Conservation (phyloP, 176 grass and related monocot species). For the Neostapfia colusana region DNA sequence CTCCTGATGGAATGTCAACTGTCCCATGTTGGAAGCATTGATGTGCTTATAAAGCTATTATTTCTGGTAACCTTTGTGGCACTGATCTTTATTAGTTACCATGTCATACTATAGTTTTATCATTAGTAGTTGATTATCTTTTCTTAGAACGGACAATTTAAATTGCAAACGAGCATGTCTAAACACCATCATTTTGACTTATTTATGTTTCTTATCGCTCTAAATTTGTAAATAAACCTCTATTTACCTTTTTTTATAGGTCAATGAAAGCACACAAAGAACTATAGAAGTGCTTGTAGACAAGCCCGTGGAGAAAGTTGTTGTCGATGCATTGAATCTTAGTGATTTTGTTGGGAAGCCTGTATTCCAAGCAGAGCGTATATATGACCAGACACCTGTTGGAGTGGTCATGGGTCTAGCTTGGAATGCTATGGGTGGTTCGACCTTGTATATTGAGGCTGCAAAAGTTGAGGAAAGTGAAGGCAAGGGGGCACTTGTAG, state of each 20-base stretch:
- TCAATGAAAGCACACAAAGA: conserved; percentile 36
- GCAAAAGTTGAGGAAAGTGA: conserved; percentile 72
- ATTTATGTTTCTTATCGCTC: background rate
- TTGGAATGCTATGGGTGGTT: conserved; percentile 93
- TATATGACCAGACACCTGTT: conserved; percentile 87
- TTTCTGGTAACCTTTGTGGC: background rate
- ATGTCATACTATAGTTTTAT: background rate
- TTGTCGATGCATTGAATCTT: conserved; percentile 69
- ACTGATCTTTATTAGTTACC: conserved; percentile 3
- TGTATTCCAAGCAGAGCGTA: conserved; percentile 89
- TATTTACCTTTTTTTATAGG: conserved; percentile 42
- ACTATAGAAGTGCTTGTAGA: conserved; percentile 31
- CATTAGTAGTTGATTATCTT: conserved; percentile 1
- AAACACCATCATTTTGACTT: conserved; percentile 4
- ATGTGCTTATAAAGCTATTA: background rate
- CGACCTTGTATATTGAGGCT: conserved; percentile 83
- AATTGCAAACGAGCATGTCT: conserved; percentile 6
- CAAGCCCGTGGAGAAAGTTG: conserved; percentile 60
- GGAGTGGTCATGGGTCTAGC: conserved; percentile 98
- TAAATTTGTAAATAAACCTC: background rate
- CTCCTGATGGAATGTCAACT: background rate
- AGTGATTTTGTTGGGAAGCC: conserved; percentile 94
- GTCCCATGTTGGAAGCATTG: background rate
- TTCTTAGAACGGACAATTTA: conserved; percentile 16
- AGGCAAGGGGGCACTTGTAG: conserved; percentile 72